Conservation (phyloP, 495 filamentous ascomycete species). For the Trichoderma erinaceum region DNA sequence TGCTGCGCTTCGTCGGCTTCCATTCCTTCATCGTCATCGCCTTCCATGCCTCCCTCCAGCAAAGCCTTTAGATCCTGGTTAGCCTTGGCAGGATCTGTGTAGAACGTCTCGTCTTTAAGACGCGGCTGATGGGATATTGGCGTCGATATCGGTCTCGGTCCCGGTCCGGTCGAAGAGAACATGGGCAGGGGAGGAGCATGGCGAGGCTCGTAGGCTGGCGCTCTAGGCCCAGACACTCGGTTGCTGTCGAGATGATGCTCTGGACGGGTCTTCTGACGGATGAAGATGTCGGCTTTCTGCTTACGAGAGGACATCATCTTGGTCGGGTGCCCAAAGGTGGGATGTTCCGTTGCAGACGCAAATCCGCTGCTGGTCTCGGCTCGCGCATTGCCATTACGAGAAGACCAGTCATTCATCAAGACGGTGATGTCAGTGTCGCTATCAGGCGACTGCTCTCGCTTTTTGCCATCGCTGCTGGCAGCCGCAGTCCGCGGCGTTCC, state of each 20-base stretch:
- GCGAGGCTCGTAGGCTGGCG: constrained; percentile 31
- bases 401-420: not conserved
- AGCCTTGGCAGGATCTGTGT: constrained; percentile 71
- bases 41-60: constrained; percentile 80
- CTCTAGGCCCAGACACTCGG: constrained; percentile 31
- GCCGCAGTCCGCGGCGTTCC: constrained; percentile 21
- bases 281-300: constrained; percentile 35
- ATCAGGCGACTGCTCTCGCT: constrained; percentile 6
- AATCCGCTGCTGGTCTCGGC: not conserved
- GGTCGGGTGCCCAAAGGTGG: constrained; percentile 30
- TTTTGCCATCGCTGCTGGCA: constrained; percentile 22
- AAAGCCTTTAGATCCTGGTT: constrained; percentile 81
- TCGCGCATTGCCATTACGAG: not conserved
- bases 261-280: constrained; percentile 38
- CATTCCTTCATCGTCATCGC: constrained; percentile 55
- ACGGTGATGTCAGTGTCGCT: constrained; percentile 11
- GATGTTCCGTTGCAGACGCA: constrained; percentile 14
- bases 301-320: constrained; percentile 21
- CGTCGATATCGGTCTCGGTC: constrained; percentile 22
- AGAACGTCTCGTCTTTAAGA: constrained; percentile 53
- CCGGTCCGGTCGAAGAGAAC: constrained; percentile 31
- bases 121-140: not conserved
- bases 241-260: constrained; percentile 38
- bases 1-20: constrained; percentile 24
- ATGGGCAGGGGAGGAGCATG: constrained; percentile 29